Conservation (phyloP, 345 rosid species). For the Acer yangbiense region DNA sequence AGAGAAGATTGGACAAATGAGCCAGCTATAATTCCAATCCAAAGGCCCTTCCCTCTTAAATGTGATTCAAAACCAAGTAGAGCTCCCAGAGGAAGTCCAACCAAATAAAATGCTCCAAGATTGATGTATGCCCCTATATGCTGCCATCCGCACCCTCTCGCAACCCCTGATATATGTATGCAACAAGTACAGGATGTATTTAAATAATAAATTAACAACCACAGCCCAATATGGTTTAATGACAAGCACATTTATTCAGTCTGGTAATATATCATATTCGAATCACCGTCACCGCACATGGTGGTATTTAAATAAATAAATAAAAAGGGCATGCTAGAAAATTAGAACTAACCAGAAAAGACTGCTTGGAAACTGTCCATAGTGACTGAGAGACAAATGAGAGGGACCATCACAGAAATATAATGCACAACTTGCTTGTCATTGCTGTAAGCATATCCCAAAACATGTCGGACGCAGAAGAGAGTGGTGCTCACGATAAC, state of each 20-base stretch:
- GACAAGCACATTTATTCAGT: no score
- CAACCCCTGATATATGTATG: slow-evolving; percentile 30
- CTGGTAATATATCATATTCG: no score
- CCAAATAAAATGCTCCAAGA: slow-evolving; percentile 37
- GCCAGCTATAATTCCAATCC: slow-evolving; percentile 43
- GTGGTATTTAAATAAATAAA: no score
- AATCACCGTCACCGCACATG: no score
- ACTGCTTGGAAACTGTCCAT: slow-evolving; percentile 44
- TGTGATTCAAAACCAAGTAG: slow-evolving; percentile 31
- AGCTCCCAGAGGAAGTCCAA: slow-evolving; percentile 37
- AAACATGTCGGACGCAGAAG: slow-evolving; percentile 28
- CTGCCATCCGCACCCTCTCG: slow-evolving; percentile 50
- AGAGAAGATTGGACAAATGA: slow-evolving; percentile 31
- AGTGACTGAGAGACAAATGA: slow-evolving; percentile 38
- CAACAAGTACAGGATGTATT: no score
- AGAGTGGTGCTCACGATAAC: slow-evolving; percentile 24
- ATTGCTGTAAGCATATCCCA: slow-evolving; percentile 43
- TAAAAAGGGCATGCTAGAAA: no score
- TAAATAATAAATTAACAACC: no score
- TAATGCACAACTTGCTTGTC: slow-evolving; percentile 42
- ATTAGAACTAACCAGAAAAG: slow-evolving; percentile 37
- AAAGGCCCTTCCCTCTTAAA: slow-evolving; percentile 42
- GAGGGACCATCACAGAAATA: slow-evolving; percentile 38
- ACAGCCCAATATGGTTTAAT: no score
- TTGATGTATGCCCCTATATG: slow-evolving; percentile 35